Conservation (phyloP, 257 asterid species). For the Osmanthus fragrans region DNA sequence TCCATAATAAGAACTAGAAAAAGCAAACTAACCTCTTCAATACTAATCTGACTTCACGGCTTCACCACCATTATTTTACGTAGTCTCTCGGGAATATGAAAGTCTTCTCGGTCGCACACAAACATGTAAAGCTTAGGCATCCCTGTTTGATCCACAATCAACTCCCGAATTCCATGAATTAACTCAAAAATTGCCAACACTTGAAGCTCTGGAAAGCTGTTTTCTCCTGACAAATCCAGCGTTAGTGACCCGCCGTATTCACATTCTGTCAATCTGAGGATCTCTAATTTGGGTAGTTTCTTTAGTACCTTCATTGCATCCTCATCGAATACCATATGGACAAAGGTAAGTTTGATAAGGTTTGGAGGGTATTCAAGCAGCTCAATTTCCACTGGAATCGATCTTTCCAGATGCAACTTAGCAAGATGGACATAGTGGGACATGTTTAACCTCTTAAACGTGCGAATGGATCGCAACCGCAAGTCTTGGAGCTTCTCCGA, state of each 20-base stretch:
- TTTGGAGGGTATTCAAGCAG: background rate
- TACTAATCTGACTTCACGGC: too few relatives aligned
- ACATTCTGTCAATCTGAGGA: too few relatives aligned
- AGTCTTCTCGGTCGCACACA: background rate
- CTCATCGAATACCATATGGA: background rate
- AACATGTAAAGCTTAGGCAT: background rate
- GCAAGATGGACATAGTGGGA: background rate
- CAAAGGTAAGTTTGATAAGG: background rate
- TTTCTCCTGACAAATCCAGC: background rate
- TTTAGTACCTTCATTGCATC: background rate
- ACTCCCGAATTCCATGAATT: too few relatives aligned
- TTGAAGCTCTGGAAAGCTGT: background rate
- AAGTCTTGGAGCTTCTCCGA: background rate
- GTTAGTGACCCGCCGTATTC: too few relatives aligned
- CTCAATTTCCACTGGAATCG: too few relatives aligned
- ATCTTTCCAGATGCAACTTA: too few relatives aligned
- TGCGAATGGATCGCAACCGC: background rate
- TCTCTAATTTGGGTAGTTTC: background rate
- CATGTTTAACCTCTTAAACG: background rate
- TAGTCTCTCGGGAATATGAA: background rate
- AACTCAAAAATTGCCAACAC: too few relatives aligned
- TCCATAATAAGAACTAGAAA: background rate
- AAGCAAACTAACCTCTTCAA: background rate
- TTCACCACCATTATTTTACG: background rate
- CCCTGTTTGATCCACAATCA: background rate